Base-by-base conservation (phyloP, 1,139 yeast genomes). In the Blastobotrys arbuscula region DNA sequence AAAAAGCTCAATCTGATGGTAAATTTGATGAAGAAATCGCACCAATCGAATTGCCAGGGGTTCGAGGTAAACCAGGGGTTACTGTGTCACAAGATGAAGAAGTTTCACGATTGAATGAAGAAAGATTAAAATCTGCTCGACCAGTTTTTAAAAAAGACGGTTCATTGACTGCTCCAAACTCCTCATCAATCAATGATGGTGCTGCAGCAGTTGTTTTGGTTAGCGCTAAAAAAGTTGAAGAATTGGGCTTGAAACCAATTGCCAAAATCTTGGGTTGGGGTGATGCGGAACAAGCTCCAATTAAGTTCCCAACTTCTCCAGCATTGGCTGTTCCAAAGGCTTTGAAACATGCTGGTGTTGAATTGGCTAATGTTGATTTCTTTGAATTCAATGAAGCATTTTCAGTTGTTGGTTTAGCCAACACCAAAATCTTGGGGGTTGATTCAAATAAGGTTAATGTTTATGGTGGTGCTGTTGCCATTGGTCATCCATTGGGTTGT, bases 401-500 rank as follows among this genome's bases (percentile, higher is more conserved):
- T 73, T 79, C 96, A 16, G 97, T 89, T 50, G 97, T 92, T 54
- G 97, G 97, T 53, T 67, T 89, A 57, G 96, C 96, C 55, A 90
- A 89, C 72, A 74, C 89, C 55, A 81, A 87, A 74, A 72, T 88
- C 55, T 77, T 87, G 57, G 74, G 74, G 57, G 67, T 92, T 52
- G 78, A 81, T 51, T 71, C 73, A 31, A 77, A 77, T 47, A 89
- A 87, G 73, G 80, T 90, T 56, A 92, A 92, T 65, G 95, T 83
- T 50, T 90, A 90, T 69, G 98, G 98, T 70, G 98, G 97, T 69
- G 97, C 97, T 39, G 97, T 92, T 55, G 97, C 97, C 44, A 68
- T 92, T 59, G 97, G 97, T 46, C 97, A 92, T 69, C 97, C 98
- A 63, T 78, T 92, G 63, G 98, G 97, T 53, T 87, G 96, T 73